Evolutionary conservation across 768 basidiomycete species (phyloP), one percentile per base, ranked within the genome.

Genomic region (Psilocybe cubensis): DNA sequence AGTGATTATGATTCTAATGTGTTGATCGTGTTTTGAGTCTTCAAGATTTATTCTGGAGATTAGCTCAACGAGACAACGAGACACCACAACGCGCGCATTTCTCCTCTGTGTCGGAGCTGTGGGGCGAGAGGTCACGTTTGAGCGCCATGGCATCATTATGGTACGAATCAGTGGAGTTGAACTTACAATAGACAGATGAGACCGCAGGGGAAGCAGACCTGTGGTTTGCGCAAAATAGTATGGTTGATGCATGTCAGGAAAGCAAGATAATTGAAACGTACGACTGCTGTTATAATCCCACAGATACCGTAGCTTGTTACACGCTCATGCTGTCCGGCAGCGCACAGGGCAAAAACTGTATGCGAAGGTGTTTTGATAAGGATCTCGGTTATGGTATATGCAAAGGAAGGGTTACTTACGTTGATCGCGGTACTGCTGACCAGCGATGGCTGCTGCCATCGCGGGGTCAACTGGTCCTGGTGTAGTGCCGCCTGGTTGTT

Each of bases 271-370:
- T n/a, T n/a, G n/a, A n/a, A 21, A 62, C 69, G 57, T 56, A 70
- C 68, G 14, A 71, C 60, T 21, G 67, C 67, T 18, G 61, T 59
- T 43, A 71, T 67, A 24, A 70, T 66, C 3, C 68, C 68, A 53
- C 56, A 54, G 27, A 66, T 43, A 31, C 68, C 70, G 43, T 63
- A 65, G 17, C 54, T 66, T 25, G 58, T 66, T 14, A 54, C 62
- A 21, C 63, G 56, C 24, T 63, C 63, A 44, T 70, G 68, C 17
- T 66, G 64, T 21, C 66, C 67, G 8, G 40, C 33, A 8, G 65
- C 65, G 47, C 65, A 66, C 43, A 63, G 62, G 3, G 62, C 62
- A 25, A 54, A 66, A n/a, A 63, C 68, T 66, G 23, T 24, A 21
- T 7, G 25, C 12, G 45, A 25, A 46, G 23, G 33, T 14, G n/a